Evolutionary conservation across 495 filamentous ascomycete species (phyloP).

Genomic region (Aspergillus cristatus): DNA sequence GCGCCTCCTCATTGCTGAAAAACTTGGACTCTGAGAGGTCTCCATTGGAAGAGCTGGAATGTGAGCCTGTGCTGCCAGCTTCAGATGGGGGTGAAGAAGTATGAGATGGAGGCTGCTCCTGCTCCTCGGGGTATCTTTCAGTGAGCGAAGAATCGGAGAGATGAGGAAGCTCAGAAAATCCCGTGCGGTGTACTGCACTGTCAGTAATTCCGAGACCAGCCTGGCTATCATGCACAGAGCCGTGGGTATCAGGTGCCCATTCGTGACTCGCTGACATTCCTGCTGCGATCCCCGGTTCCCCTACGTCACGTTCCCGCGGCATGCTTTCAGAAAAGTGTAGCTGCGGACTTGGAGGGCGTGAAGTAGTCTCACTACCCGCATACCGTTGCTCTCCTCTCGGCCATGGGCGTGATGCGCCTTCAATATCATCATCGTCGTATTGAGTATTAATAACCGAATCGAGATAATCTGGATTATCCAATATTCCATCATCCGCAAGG

Average conservation of each 20-base stretch:
- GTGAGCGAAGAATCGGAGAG: not conserved
- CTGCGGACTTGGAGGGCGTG: constrained; percentile 7
- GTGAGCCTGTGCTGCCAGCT: constrained; percentile 14
- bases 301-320: not conserved
- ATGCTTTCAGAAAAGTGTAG: constrained; percentile 1
- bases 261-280: not conserved
- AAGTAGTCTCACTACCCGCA: constrained; percentile 8
- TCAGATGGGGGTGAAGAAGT: constrained; percentile 15
- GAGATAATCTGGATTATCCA: constrained; percentile 40
- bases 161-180: not conserved
- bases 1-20: constrained; percentile 85
- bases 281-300: not conserved
- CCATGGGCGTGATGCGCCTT: constrained; percentile 11
- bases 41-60: constrained; percentile 21
- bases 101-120: constrained; percentile 2
- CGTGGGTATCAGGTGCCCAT: not conserved
- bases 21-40: constrained; percentile 65
- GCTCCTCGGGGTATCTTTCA: not conserved
- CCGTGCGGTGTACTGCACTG: not conserved
- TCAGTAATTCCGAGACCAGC: constrained; percentile 1
- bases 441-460: constrained; percentile 40
- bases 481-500: constrained; percentile 25
- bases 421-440: constrained; percentile 32
- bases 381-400: not conserved
- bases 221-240: constrained; percentile 4